These are phyloP conservation scores for Vitis hybrid DNA, from an alignment of 177 flowering plant genomes.

Conservation along the genomic window DNA sequence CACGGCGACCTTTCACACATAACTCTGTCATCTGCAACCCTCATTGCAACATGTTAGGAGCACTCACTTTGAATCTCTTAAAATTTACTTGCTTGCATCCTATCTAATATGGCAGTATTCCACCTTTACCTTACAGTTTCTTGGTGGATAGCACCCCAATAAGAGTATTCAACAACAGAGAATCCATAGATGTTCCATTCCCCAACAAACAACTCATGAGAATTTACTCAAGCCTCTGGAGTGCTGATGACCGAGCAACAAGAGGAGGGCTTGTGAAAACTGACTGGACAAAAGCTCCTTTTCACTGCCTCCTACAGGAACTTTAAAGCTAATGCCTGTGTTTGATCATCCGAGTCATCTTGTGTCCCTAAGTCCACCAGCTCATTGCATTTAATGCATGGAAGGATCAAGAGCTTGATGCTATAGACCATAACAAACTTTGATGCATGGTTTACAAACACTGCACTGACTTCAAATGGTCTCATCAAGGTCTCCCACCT, in stretches of 20 bases:
- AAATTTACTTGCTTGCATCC: too few relatives aligned
- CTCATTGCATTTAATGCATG: slow-evolving; percentile 1
- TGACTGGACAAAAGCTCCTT: slow-evolving; percentile 27
- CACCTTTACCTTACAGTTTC: slow-evolving; percentile 9
- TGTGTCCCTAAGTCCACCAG: background rate
- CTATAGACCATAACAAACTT: background rate
- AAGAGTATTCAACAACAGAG: slow-evolving; percentile 18
- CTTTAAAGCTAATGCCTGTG: slow-evolving; percentile 13
- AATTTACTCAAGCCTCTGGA: slow-evolving; percentile 21
- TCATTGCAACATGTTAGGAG: slow-evolving; percentile 13
- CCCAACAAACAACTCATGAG: slow-evolving; percentile 25
- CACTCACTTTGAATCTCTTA: too few relatives aligned
- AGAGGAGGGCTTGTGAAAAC: slow-evolving; percentile 28
- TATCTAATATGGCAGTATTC: too few relatives aligned
- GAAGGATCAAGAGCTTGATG: slow-evolving; percentile 19
- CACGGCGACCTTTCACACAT: slow-evolving; percentile 21
- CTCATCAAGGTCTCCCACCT: slow-evolving; percentile 6
- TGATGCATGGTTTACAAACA: slow-evolving; percentile 17
- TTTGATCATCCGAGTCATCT: slow-evolving; percentile 5
- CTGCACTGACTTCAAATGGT: slow-evolving; percentile 18
- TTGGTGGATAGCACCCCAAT: slow-evolving; percentile 26
- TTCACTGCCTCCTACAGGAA: slow-evolving; percentile 21
- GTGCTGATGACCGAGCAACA: slow-evolving; percentile 27
- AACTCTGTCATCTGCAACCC: slow-evolving; percentile 19
- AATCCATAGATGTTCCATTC: slow-evolving; percentile 16